Conservation (phyloP, 1,284 basidiomycete genomes). For the Sporisorium exsertum region DNA sequence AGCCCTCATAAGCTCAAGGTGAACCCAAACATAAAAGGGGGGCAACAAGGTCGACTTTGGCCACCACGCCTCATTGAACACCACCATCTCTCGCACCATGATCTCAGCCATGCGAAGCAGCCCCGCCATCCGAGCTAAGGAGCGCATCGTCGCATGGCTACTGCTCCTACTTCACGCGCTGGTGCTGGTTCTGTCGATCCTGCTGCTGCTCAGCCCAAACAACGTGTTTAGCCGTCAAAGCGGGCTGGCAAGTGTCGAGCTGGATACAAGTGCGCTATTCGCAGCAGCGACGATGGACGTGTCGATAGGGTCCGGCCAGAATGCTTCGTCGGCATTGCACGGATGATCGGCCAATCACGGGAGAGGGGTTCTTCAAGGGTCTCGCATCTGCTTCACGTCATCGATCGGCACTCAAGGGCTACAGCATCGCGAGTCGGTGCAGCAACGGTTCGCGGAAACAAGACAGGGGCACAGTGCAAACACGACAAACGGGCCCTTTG, state of each 20-base stretch:
- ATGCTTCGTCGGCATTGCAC: not conserved
- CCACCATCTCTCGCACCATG: conserved; percentile 6
- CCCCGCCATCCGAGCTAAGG: conserved; percentile 14
- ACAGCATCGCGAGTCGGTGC: too few species aligned
- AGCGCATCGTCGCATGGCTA: conserved; percentile 31
- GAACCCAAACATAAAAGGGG: too few species aligned
- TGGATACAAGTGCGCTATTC: conserved; percentile 5
- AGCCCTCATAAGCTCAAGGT: too few species aligned
- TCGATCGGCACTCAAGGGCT: too few species aligned
- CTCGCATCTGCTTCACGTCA: too few species aligned
- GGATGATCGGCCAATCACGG: too few species aligned
- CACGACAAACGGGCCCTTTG: too few species aligned
- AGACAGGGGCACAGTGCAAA: too few species aligned
- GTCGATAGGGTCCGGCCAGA: not conserved
- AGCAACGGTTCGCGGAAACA: too few species aligned
- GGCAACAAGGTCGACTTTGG: not conserved
- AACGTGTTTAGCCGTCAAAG: conserved; percentile 17
- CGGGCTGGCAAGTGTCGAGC: conserved; percentile 39
- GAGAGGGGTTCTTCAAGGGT: too few species aligned
- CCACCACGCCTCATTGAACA: not conserved
- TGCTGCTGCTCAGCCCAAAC: conserved; percentile 37
- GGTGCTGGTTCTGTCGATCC: conserved; percentile 13
- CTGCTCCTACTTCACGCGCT: conserved; percentile 27
- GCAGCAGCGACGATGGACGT: not conserved
- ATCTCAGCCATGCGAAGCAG: conserved; percentile 14